Percentiles rank a stretch among this genome's conserved stretches.
phyloP scores from a whole-genome alignment of 2,329 filamentous ascomycete genomes.

The Coleophoma cylindrospora region DNA sequence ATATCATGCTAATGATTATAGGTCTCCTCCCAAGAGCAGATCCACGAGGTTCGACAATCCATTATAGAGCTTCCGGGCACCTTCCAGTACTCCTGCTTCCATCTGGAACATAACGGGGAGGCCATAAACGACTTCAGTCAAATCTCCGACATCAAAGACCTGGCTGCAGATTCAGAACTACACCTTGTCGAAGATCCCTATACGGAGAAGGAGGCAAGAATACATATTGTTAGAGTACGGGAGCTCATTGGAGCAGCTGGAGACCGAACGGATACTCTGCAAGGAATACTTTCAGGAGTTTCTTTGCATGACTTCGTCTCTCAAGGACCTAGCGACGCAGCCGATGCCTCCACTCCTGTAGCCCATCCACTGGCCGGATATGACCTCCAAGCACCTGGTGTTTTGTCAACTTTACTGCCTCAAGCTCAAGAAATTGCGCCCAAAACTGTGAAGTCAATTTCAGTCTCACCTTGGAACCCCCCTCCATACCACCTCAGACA shows the following conservation, averaged over 20 bases:
- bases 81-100: slow-evolving; percentile 98
- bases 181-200: slow-evolving; percentile 89
- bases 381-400: slow-evolving; percentile 66
- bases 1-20: slow-evolving; percentile 32
- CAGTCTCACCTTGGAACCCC: slow-evolving; percentile 93
- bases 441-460: slow-evolving; percentile 86
- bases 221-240: slow-evolving; percentile 86
- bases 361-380: slow-evolving; percentile 64
- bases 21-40: slow-evolving; percentile 90
- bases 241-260: slow-evolving; percentile 92
- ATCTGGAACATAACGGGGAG: slow-evolving; percentile 84
- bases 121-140: slow-evolving; percentile 94
- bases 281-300: slow-evolving; percentile 78
- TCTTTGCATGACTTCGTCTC: slow-evolving; percentile 80
- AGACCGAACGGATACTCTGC: slow-evolving; percentile 78
- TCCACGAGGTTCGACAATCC: slow-evolving; percentile 94
- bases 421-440: slow-evolving; percentile 62
- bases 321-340: slow-evolving; percentile 27
- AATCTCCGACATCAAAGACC: slow-evolving; percentile 79
- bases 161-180: slow-evolving; percentile 73
- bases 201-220: slow-evolving; percentile 94
- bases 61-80: slow-evolving; percentile 90
- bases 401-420: slow-evolving; percentile 68
- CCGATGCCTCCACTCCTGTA: slow-evolving; percentile 29
- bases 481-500: slow-evolving; percentile 87